Evolutionary conservation across 257 asterid species (phyloP).

Genomic region (Cynanchum wilfordii): DNA sequence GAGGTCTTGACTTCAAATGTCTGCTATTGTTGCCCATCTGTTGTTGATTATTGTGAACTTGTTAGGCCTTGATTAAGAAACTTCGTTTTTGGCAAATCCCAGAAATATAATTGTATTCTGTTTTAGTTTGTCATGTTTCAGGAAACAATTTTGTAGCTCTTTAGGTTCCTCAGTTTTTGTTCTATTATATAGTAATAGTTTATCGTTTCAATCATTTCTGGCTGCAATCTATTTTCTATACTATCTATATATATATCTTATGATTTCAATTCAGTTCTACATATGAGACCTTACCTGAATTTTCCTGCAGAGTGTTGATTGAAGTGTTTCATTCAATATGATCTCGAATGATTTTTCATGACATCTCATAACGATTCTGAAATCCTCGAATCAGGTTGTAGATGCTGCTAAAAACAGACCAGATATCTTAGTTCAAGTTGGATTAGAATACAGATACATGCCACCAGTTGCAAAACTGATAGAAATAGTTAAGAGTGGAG

Average conservation of each 20-base stretch:
- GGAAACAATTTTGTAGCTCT: not conserved
- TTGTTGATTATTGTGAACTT: too few relatives aligned
- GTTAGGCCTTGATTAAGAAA: too few relatives aligned
- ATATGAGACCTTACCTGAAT: not conserved
- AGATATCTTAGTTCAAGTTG: constrained; percentile 77
- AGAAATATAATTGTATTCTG: not conserved
- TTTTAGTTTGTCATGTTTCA: not conserved
- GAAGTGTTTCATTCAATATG: not conserved
- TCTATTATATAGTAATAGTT: not conserved
- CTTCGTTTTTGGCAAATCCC: not conserved
- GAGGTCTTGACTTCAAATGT: too few relatives aligned
- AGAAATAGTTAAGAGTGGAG: constrained; percentile 65
- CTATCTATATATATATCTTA: not conserved
- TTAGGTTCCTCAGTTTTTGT: not conserved
- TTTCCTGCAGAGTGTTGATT: not conserved
- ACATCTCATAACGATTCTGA: not conserved
- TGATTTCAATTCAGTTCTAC: not conserved
- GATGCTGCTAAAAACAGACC: constrained; percentile 71
- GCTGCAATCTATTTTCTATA: too few relatives aligned
- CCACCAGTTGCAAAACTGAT: constrained; percentile 90
- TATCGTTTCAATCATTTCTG: too few relatives aligned
- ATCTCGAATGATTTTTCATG: not conserved
- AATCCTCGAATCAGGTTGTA: constrained; percentile 41
- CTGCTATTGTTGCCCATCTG: too few relatives aligned
- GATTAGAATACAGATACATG: constrained; percentile 93